Conservation (phyloP, 2,329 filamentous ascomycete genomes). For the Monosporascus sp. region DNA sequence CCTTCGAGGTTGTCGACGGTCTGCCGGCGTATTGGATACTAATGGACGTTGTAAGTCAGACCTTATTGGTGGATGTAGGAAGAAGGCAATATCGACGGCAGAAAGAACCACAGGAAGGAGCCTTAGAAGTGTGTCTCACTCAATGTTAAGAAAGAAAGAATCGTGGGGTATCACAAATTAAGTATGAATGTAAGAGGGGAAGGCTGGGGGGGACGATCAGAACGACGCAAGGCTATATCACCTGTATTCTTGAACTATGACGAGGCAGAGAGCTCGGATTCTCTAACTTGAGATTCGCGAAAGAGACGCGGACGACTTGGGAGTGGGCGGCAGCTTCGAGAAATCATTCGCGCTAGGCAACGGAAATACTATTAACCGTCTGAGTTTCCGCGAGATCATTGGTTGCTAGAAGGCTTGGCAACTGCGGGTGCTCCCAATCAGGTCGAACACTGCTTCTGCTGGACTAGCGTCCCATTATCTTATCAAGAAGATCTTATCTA, state of each 20-base stretch:
- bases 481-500: not conserved
- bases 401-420: not conserved
- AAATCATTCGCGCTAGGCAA: not conserved
- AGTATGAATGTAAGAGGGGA: conserved; percentile 9
- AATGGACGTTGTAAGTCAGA: too few relatives aligned
- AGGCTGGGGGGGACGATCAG: conserved; percentile 1
- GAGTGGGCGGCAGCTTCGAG: not conserved
- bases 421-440: too few relatives aligned
- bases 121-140: not conserved
- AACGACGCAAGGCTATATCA: not conserved
- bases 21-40: not conserved
- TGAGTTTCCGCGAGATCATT: not conserved
- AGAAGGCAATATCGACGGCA: not conserved
- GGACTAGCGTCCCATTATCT: not conserved
- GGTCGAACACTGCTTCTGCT: not conserved
- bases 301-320: not conserved
- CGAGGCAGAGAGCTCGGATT: not conserved
- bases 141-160: conserved; percentile 9
- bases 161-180: conserved; percentile 21
- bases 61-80: not conserved
- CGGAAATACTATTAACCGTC: not conserved
- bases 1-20: not conserved
- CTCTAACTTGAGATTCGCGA: not conserved
- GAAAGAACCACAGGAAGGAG: not conserved
- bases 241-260: not conserved